Evolutionary conservation across 768 basidiomycete species (phyloP).

Genomic region (Hemileccinum impolitum): DNA sequence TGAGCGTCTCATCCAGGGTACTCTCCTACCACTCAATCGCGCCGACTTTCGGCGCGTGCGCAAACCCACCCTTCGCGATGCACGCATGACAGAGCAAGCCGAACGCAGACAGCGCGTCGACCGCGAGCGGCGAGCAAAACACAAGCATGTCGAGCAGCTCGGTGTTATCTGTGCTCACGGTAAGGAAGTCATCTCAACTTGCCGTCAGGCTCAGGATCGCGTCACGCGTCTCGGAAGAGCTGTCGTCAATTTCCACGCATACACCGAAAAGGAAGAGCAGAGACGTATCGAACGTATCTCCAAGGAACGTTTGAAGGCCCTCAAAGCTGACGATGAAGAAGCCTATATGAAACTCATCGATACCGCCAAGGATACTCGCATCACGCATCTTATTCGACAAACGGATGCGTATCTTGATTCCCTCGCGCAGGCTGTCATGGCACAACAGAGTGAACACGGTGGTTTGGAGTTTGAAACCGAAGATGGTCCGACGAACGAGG

Average conservation of each 20-base stretch:
- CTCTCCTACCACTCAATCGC: conserved; percentile 87
- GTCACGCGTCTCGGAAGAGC: conserved; percentile 63
- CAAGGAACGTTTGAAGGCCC: conserved; percentile 96
- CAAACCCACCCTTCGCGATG: conserved; percentile 85
- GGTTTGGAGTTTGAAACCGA: conserved; percentile 51
- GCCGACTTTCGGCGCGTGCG: conserved; percentile 84
- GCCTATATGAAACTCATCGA: conserved; percentile 99
- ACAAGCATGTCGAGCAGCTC: conserved; percentile 95
- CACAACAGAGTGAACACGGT: conserved; percentile 80
- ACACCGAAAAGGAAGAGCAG: conserved; percentile 97
- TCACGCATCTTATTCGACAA: conserved; percentile 92
- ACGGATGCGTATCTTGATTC: conserved; percentile 95
- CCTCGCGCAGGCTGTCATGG: conserved; percentile 88
- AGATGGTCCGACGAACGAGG: conserved; percentile 77
- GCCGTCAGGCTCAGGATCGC: conserved; percentile 64
- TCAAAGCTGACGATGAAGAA: conserved; percentile 98
- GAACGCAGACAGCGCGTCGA: conserved; percentile 91
- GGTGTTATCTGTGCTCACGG: conserved; percentile 83
- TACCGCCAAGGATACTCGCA: conserved; percentile 98
- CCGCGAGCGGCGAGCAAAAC: conserved; percentile 90
- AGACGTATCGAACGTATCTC: conserved; percentile 92
- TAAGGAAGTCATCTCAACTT: conserved; percentile 63
- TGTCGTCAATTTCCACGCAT: conserved; percentile 78
- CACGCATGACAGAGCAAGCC: conserved; percentile 81
- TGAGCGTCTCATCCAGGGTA: conserved; percentile 82